Conservation (phyloP, 495 filamentous ascomycete genomes). For the Penicillium subrubescens region DNA sequence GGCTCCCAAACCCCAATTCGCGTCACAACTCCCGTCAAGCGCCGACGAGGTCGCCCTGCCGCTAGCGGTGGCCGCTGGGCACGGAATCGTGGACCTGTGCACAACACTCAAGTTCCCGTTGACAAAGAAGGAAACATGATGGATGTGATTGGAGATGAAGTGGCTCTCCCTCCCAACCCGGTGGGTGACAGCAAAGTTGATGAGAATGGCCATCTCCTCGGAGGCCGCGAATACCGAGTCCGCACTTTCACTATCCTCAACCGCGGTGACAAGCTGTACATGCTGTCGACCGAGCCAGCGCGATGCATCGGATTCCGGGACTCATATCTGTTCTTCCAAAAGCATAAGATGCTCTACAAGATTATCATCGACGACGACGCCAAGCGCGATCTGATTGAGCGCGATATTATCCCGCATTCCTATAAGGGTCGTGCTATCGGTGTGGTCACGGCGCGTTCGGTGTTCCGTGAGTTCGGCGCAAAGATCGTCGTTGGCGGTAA, state of each 20-base stretch:
- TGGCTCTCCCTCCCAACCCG: slow-evolving; percentile 80
- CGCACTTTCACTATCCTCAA: slow-evolving; percentile 87
- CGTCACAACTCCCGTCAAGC: slow-evolving; percentile 59
- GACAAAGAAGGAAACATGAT: slow-evolving; percentile 95
- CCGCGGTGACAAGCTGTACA: slow-evolving; percentile 86
- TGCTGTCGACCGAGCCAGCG: slow-evolving; percentile 96
- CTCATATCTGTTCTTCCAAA: slow-evolving; percentile 97
- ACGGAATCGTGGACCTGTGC: slow-evolving; percentile 68
- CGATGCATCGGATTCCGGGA: slow-evolving; percentile 96
- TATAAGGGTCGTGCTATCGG: slow-evolving; percentile 98
- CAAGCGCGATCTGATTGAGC: slow-evolving; percentile 90
- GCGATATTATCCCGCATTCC: slow-evolving; percentile 91
- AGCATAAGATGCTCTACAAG: slow-evolving; percentile 91
- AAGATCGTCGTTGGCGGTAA: slow-evolving; percentile 90
- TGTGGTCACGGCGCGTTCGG: slow-evolving; percentile 93
- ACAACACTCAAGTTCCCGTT: slow-evolving; percentile 77
- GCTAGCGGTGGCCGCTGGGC: slow-evolving; percentile 70
- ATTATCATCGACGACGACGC: slow-evolving; percentile 92
- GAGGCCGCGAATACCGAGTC: slow-evolving; percentile 87
- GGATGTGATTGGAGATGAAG: slow-evolving; percentile 89
- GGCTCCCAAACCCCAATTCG: slow-evolving; percentile 55
- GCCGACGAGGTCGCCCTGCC: slow-evolving; percentile 68
- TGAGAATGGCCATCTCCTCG: slow-evolving; percentile 77
- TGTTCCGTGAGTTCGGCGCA: slow-evolving; percentile 95
- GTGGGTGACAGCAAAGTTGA: slow-evolving; percentile 94